Evolutionary conservation across 768 basidiomycete genomes (phyloP).

Genomic region (Crepidotus variabilis): DNA sequence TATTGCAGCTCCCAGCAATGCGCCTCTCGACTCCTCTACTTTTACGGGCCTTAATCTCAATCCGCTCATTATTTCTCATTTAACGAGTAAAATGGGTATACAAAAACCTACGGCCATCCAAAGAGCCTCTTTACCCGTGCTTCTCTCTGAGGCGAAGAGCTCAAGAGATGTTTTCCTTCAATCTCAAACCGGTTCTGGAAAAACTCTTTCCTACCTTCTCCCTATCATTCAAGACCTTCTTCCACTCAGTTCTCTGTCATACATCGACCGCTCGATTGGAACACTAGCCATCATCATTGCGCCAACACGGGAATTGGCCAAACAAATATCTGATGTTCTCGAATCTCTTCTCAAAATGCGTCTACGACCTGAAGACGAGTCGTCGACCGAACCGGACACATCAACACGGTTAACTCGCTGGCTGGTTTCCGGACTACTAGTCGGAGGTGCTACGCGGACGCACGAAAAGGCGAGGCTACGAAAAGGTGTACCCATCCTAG

Average conservation of each 20-base stretch:
- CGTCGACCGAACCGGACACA: conserved; percentile 42
- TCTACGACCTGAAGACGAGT: conserved; percentile 54
- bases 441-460: conserved; percentile 88
- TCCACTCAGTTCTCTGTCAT: conserved; percentile 83
- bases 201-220: conserved; percentile 89
- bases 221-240: conserved; percentile 95
- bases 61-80: conserved; percentile 74
- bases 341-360: conserved; percentile 77
- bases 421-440: conserved; percentile 90
- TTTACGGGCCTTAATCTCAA: conserved; percentile 84
- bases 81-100: conserved; percentile 77
- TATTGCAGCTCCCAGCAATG: conserved; percentile 68
- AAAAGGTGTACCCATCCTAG: conserved; percentile 93
- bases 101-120: conserved; percentile 89
- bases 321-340: conserved; percentile 95
- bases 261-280: conserved; percentile 92
- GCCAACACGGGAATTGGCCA: conserved; percentile 93
- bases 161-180: conserved; percentile 87
- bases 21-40: conserved; percentile 75
- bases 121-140: conserved; percentile 64
- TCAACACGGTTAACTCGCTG: conserved; percentile 69
- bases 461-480: conserved; percentile 96
- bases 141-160: conserved; percentile 29
- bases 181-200: conserved; percentile 96
- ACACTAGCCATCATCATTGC: conserved; percentile 93